phyloP scores from a whole-genome alignment of 2,329 filamentous ascomycete species.

The Cordyceps fumosorosea region DNA sequence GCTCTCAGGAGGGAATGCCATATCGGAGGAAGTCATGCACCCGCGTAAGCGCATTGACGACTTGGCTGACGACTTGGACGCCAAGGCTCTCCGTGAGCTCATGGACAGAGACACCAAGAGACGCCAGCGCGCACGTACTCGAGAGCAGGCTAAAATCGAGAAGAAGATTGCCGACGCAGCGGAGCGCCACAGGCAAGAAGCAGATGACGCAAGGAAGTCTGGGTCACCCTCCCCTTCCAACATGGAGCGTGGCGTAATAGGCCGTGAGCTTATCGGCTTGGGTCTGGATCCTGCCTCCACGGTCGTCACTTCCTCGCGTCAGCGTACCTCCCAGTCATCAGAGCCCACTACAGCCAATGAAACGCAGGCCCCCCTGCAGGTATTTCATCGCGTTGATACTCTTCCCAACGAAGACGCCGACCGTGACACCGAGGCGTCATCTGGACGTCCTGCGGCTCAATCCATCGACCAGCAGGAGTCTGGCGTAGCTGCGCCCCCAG shows the following conservation, averaged over 20 bases:
- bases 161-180: slow-evolving; percentile 58
- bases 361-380: slow-evolving; percentile 19
- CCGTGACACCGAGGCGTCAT: slow-evolving; percentile 11
- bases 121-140: slow-evolving; percentile 64
- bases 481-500: slow-evolving; percentile 19
- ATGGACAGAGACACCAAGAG: slow-evolving; percentile 85
- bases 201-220: slow-evolving; percentile 45
- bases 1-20: slow-evolving; percentile 43
- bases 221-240: slow-evolving; percentile 49
- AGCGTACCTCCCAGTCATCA: slow-evolving; percentile 25
- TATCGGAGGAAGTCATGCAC: slow-evolving; percentile 54
- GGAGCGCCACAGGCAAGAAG: slow-evolving; percentile 57
- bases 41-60: slow-evolving; percentile 59
- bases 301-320: slow-evolving; percentile 50
- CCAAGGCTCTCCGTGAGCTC: slow-evolving; percentile 75
- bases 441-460: neutral
- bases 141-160: slow-evolving; percentile 61
- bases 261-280: slow-evolving; percentile 50
- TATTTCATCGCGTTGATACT: slow-evolving; percentile 26
- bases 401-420: slow-evolving; percentile 18
- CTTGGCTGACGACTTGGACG: slow-evolving; percentile 79
- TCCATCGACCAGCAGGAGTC: slow-evolving; percentile 10
- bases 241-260: slow-evolving; percentile 54
- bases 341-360: slow-evolving; percentile 21
- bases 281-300: slow-evolving; percentile 50